These are phyloP conservation scores for Syzygium syzygioides DNA, from an alignment of 441 rosid genomes.

Conservation along the genomic window DNA sequence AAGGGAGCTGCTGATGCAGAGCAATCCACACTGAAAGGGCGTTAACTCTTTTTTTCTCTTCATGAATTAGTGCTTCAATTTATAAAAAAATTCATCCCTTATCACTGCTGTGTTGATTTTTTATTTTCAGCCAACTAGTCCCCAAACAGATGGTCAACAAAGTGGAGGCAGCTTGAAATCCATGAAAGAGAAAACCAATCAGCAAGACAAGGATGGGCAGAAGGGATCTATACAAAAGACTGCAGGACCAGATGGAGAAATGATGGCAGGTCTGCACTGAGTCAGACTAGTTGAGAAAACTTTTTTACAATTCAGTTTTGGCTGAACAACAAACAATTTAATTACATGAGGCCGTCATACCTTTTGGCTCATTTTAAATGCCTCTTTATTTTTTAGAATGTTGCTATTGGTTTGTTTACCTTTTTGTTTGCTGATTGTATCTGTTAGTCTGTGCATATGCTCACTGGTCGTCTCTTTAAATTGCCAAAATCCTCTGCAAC, in stretches of 20 bases:
- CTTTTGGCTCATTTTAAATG: neutral
- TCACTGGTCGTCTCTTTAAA: neutral
- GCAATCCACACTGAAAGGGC: constrained; percentile 84
- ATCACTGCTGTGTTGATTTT: constrained; percentile 5
- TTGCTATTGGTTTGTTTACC: neutral
- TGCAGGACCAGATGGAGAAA: constrained; percentile 94
- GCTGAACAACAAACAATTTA: neutral
- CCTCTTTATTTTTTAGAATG: neutral
- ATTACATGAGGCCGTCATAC: neutral
- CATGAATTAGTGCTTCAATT: neutral
- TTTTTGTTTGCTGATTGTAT: neutral
- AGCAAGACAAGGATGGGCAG: constrained; percentile 65
- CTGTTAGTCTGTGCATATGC: neutral
- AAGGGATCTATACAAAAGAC: constrained; percentile 81
- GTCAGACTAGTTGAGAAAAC: neutral
- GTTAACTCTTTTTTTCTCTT: constrained; percentile 5
- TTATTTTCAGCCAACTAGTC: constrained; percentile 75
- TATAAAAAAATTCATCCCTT: neutral
- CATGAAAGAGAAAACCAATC: constrained; percentile 70
- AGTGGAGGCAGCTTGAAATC: constrained; percentile 90
- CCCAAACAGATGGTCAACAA: constrained; percentile 67
- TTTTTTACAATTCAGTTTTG: neutral
- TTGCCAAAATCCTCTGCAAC: neutral
- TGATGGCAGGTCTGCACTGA: constrained; percentile 79
- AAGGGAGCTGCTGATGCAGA: constrained; percentile 80